These are phyloP conservation scores for Geranium rotundifolium DNA, from an alignment of 345 rosid genomes.

Conservation along the genomic window DNA sequence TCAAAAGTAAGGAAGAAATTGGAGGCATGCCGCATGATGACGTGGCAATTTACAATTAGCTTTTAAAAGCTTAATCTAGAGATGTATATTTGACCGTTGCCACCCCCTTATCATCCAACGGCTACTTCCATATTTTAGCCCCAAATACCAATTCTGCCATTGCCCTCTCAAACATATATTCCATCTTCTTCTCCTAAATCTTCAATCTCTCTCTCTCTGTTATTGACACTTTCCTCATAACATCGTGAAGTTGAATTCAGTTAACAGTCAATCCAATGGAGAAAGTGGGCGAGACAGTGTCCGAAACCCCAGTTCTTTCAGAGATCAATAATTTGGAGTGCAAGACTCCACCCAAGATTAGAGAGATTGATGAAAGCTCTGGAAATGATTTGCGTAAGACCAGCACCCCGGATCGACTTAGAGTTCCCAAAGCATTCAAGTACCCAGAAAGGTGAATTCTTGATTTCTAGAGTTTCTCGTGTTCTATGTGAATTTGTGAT, in stretches of 20 bases:
- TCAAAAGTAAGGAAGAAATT: no score
- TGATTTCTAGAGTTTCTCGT: not conserved
- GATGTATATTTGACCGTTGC: not conserved
- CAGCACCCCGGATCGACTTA: constrained; percentile 52
- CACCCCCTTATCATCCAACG: not conserved
- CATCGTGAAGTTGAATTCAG: not conserved
- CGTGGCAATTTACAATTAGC: no score
- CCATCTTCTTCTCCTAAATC: not conserved
- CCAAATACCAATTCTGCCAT: not conserved
- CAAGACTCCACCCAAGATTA: constrained; percentile 16
- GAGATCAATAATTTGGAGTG: constrained; percentile 11
- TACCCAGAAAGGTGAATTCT: constrained; percentile 52
- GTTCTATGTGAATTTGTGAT: no score
- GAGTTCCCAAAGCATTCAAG: constrained; percentile 61
- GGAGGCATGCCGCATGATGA: no score
- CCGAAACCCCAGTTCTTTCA: constrained; percentile 10
- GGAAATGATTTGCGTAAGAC: constrained; percentile 32
- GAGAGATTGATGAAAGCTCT: constrained; percentile 9
- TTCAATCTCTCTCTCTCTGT: not conserved
- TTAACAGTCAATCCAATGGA: constrained; percentile 20
- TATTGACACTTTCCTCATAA: not conserved
- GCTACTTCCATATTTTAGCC: not conserved
- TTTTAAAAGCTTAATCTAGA: no score
- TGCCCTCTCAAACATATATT: not conserved
- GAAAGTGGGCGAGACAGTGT: constrained; percentile 19